Evolutionary conservation across 495 filamentous ascomycete species (phyloP).

Genomic region (Delitschia confertaspora): DNA sequence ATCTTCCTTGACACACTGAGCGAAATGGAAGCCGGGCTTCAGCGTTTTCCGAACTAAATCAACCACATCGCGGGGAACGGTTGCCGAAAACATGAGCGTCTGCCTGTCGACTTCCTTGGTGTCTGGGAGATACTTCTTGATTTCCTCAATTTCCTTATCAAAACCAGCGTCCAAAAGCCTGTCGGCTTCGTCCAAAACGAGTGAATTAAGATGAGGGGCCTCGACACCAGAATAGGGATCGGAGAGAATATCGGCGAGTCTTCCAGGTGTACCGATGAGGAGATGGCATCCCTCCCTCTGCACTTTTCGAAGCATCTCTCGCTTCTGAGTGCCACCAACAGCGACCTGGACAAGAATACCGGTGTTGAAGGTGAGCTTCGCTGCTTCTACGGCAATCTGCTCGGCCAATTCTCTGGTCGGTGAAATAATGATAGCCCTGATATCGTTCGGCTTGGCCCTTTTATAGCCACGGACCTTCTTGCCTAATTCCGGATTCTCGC

Average conservation of each 20-base stretch:
- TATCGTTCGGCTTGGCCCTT: conserved; percentile 50
- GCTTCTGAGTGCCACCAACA: conserved; percentile 81
- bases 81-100: conserved; percentile 90
- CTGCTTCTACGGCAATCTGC: conserved; percentile 81
- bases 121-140: conserved; percentile 57
- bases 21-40: conserved; percentile 68
- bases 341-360: conserved; percentile 72
- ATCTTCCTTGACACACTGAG: conserved; percentile 70
- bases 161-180: conserved; percentile 87
- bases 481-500: conserved; percentile 46
- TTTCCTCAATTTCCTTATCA: conserved; percentile 61
- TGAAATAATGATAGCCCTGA: conserved; percentile 83
- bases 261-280: conserved; percentile 83
- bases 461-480: conserved; percentile 23
- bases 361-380: conserved; percentile 56
- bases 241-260: conserved; percentile 72
- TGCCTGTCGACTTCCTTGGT: conserved; percentile 58
- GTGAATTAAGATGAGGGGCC: conserved; percentile 62
- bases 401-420: conserved; percentile 92
- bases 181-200: conserved; percentile 94
- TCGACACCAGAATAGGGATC: conserved; percentile 56
- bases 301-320: conserved; percentile 50
- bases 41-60: conserved; percentile 59
- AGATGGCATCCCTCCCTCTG: conserved; percentile 74
- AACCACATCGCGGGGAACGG: conserved; percentile 76